Conservation (phyloP, 805 yeast species). For the Geotrichum ghanense region DNA sequence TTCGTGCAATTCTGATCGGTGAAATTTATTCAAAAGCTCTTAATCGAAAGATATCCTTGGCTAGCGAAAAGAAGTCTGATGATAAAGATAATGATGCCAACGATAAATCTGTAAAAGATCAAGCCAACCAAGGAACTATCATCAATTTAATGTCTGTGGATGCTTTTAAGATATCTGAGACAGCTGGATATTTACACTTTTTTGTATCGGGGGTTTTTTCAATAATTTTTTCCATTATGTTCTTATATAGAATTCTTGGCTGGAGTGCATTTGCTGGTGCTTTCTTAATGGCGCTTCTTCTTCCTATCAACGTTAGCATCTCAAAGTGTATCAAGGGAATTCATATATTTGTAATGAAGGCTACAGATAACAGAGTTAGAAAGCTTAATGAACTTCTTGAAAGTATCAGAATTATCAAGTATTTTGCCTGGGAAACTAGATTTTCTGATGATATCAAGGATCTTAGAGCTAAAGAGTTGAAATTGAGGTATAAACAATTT, state of each 20-base stretch:
- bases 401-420: constrained; percentile 85
- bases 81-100: constrained; percentile 11
- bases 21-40: constrained; percentile 90
- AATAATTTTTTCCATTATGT: constrained; percentile 52
- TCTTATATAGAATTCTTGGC: constrained; percentile 65
- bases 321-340: constrained; percentile 48
- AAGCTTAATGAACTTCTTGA: constrained; percentile 86
- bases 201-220: constrained; percentile 63
- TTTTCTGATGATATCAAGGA: constrained; percentile 61
- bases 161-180: constrained; percentile 90
- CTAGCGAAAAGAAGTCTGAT: background rate
- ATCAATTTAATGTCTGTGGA: constrained; percentile 91
- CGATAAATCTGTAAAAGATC: constrained; percentile 15
- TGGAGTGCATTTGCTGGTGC: constrained; percentile 86
- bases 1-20: constrained; percentile 82
- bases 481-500: constrained; percentile 44
- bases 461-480: constrained; percentile 66
- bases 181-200: constrained; percentile 82
- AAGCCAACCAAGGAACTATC: constrained; percentile 71
- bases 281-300: constrained; percentile 41
- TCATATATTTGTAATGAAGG: constrained; percentile 61
- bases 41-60: constrained; percentile 52
- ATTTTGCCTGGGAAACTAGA: constrained; percentile 90
- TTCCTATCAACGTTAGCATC: constrained; percentile 66
- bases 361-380: constrained; percentile 86